Evolutionary conservation across 345 rosid genomes (phyloP), one percentile per base, ranked within the genome.

Genomic region (Hibiscus tridactylites): DNA sequence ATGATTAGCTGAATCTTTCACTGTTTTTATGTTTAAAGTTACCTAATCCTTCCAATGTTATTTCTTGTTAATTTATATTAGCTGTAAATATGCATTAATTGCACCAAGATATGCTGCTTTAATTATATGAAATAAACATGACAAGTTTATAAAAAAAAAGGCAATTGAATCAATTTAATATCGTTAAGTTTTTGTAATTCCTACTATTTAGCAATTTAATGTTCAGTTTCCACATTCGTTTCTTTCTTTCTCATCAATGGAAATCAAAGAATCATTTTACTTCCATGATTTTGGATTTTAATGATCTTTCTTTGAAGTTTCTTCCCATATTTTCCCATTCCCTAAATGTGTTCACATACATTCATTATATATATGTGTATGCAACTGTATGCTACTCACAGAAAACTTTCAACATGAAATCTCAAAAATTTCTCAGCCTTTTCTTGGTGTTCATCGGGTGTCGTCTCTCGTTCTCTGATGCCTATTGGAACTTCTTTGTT

Each of bases 401-500:
- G n/a, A 53, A 17, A 21, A 5, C 44, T 39, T 7, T 53, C 58
- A 53, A 17, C 6, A 56, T 82, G 87, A 77, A 37, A 68, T 70
- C 76, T 33, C 37, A 33, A 33, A 71, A 37, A 66, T 66, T 69
- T 62, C 17, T 83, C 4, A 73, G 52, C 19, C 31, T 85, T 72
- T 31, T 80, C 62, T 37, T 77, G 35, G 35, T 71, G 70, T 64
- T 83, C 21, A 1, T 84, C 44, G 56, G 61, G 11, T 72, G 61
- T 49, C 58, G 71, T 49, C 13, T 79, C 68, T 57, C 79, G n/a
- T 75, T 76, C 3, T 74, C 90, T n/a, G 63, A 77, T 2, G 91
- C 81, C 28, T 16, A 31, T 61, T 5, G 9, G 13, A 70, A 75
- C 61, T 86, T 87, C 73, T 1, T 82, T 52, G 96, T 88, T 6